phyloP scores from a whole-genome alignment of 169 alveolate genomes.

The Cryptosporidium viatorum region DNA sequence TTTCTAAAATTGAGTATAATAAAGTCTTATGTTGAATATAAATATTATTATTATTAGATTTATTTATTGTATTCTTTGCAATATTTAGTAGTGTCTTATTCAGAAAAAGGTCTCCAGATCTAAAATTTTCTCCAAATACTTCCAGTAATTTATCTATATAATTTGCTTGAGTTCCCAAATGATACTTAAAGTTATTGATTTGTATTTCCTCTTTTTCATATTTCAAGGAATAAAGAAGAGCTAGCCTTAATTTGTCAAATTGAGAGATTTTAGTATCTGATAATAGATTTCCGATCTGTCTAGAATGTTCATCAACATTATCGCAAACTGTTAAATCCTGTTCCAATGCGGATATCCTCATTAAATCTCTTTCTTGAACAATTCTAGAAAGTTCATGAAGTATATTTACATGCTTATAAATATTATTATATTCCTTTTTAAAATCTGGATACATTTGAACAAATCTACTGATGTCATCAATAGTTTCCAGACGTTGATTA shows the following conservation, averaged over 20 bases:
- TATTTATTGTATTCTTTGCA: slow-evolving; percentile 85
- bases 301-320: slow-evolving; percentile 85
- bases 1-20: slow-evolving; percentile 84
- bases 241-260: slow-evolving; percentile 88
- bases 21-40: slow-evolving; percentile 91
- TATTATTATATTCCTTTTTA: slow-evolving; percentile 88
- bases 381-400: slow-evolving; percentile 88
- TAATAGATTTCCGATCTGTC: slow-evolving; percentile 83
- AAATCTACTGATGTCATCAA: slow-evolving; percentile 92
- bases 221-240: slow-evolving; percentile 87
- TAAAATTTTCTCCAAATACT: slow-evolving; percentile 86
- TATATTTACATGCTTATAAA: slow-evolving; percentile 92
- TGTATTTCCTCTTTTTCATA: slow-evolving; percentile 89
- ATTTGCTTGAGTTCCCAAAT: slow-evolving; percentile 79
- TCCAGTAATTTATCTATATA: slow-evolving; percentile 85
- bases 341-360: slow-evolving; percentile 89
- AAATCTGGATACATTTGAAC: slow-evolving; percentile 93
- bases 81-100: slow-evolving; percentile 86
- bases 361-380: slow-evolving; percentile 87
- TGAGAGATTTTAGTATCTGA: slow-evolving; percentile 81
- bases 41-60: slow-evolving; percentile 88
- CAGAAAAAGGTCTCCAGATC: slow-evolving; percentile 88
- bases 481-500: slow-evolving; percentile 84
- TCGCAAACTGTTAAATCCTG: slow-evolving; percentile 89
- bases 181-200: slow-evolving; percentile 82